phyloP scores from a whole-genome alignment of 208 protist genomes.

The Endotrypanum monterogeii region DNA sequence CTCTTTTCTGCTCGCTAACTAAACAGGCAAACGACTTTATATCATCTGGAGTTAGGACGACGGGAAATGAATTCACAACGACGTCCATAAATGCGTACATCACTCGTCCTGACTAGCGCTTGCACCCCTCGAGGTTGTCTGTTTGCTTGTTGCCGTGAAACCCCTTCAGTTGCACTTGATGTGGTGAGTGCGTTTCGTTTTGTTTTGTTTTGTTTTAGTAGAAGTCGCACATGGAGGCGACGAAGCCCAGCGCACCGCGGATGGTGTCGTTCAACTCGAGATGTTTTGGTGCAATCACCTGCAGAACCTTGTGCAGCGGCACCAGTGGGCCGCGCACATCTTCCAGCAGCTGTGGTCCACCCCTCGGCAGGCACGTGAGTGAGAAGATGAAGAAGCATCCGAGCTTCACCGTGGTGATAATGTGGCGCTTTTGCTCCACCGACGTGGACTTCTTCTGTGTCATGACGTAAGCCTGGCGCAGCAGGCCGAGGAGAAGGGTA shows the following conservation, averaged over 20 bases:
- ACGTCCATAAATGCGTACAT: not conserved
- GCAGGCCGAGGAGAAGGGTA: constrained; percentile 66
- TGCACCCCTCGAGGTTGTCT: not conserved
- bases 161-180: not conserved
- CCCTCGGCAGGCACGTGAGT: constrained; percentile 78
- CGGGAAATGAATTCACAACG: not conserved
- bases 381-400: constrained; percentile 82
- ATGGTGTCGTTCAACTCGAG: constrained; percentile 69
- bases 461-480: constrained; percentile 73
- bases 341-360: constrained; percentile 75
- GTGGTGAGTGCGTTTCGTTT: not conserved
- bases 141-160: not conserved
- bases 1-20: not conserved
- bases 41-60: not conserved
- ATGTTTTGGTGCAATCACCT: constrained; percentile 67
- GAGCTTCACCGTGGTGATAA: constrained; percentile 82
- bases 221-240: constrained; percentile 88
- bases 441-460: constrained; percentile 64
- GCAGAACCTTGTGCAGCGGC: constrained; percentile 73
- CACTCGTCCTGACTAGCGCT: not conserved
- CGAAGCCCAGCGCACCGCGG: constrained; percentile 75
- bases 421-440: constrained; percentile 71
- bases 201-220: constrained; percentile 53
- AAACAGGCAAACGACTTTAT: not conserved
- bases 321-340: constrained; percentile 64